phyloP scores from a whole-genome alignment of 2,329 filamentous ascomycete species.

The Penicillium sp. region DNA sequence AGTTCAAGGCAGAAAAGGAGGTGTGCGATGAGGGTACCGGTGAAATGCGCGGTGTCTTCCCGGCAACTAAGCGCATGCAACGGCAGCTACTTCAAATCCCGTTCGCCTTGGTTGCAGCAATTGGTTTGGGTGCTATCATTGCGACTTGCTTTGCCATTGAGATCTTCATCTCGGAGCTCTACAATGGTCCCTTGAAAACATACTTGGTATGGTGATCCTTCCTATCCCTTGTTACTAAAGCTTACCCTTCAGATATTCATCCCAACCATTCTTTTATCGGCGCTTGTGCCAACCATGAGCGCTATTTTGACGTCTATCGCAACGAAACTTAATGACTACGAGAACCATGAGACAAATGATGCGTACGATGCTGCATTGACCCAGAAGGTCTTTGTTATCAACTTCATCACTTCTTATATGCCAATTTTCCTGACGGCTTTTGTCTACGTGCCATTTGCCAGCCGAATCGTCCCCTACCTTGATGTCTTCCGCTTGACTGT shows the following conservation, averaged over 20 bases:
- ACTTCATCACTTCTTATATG: conserved; percentile 95
- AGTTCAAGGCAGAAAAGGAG: conserved; percentile 78
- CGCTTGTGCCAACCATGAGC: conserved; percentile 75
- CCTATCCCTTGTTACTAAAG: conserved; percentile 1
- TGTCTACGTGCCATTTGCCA: conserved; percentile 90
- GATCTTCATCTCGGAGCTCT: conserved; percentile 94
- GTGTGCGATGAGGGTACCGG: conserved; percentile 78
- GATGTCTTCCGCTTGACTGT: conserved; percentile 80
- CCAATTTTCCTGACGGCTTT: conserved; percentile 88
- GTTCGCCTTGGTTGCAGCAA: conserved; percentile 74
- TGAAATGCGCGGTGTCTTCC: conserved; percentile 73
- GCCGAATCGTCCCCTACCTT: conserved; percentile 80
- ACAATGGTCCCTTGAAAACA: conserved; percentile 82
- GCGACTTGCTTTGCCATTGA: conserved; percentile 89
- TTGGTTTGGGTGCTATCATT: conserved; percentile 80
- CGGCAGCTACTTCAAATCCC: conserved; percentile 83
- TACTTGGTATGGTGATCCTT: conserved; percentile 62
- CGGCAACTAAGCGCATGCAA: conserved; percentile 71
- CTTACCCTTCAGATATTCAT: conserved; percentile 65
- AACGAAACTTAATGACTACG: conserved; percentile 72
- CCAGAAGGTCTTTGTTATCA: conserved; percentile 93
- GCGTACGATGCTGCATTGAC: conserved; percentile 81
- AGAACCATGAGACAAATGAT: conserved; percentile 90
- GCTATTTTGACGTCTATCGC: conserved; percentile 79
- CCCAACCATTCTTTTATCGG: conserved; percentile 81